A percentile compares a stretch with the other conserved stretches of the same genome.
These are phyloP conservation scores for Pleurotus tuber-regium DNA, from an alignment of 768 basidiomycete species.

Conservation along the genomic window DNA sequence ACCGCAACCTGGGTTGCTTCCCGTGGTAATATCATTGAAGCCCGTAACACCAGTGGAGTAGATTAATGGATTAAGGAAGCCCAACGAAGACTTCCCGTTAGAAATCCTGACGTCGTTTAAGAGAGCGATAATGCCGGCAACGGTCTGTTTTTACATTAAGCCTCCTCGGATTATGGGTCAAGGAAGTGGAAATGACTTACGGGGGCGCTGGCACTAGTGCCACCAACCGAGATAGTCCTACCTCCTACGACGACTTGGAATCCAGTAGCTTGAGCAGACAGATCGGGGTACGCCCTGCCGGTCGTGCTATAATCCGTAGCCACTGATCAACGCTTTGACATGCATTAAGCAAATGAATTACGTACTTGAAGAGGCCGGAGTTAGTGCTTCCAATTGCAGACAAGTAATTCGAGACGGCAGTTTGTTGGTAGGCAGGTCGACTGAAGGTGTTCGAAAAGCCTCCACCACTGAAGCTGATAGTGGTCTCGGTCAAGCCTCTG, in stretches of 20 bases:
- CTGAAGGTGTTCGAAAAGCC: slow-evolving; percentile 27
- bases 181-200: slow-evolving; percentile 2
- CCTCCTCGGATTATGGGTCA: no score
- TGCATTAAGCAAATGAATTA: not conserved
- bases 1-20: slow-evolving; percentile 18
- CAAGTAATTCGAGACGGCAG: slow-evolving; percentile 19
- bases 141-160: slow-evolving; percentile 32
- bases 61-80: slow-evolving; percentile 64
- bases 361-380: slow-evolving; percentile 18
- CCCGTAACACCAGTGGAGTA: slow-evolving; percentile 37
- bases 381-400: slow-evolving; percentile 14
- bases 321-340: not conserved
- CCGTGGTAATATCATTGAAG: slow-evolving; percentile 22
- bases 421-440: slow-evolving; percentile 22
- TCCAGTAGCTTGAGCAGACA: slow-evolving; percentile 17
- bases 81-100: slow-evolving; percentile 42
- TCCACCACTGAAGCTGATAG: slow-evolving; percentile 17
- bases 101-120: slow-evolving; percentile 57
- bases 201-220: slow-evolving; percentile 34
- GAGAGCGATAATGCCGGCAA: slow-evolving; percentile 59
- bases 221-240: slow-evolving; percentile 15
- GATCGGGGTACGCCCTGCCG: slow-evolving; percentile 20
- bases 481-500: slow-evolving; percentile 9
- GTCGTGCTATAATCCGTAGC: slow-evolving; percentile 11
- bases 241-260: slow-evolving; percentile 15